These are phyloP conservation scores for Fusarium lyarnte DNA, from an alignment of 2,329 filamentous ascomycete genomes.

Conservation along the genomic window DNA sequence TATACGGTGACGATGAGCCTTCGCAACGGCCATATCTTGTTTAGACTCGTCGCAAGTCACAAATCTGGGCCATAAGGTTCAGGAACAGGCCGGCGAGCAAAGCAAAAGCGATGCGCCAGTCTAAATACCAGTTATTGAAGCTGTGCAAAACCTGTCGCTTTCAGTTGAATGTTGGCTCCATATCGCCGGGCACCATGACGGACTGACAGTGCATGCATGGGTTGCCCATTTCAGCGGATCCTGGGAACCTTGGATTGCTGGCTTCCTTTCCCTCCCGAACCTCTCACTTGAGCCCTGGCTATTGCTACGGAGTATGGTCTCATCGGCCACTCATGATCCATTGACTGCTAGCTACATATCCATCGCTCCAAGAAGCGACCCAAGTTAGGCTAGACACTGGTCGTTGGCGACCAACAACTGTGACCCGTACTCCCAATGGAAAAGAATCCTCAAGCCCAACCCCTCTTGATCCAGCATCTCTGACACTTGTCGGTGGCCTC, in stretches of 20 bases:
- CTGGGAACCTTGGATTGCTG: constrained; percentile 14
- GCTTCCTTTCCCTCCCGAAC: constrained; percentile 36
- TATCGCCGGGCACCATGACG: constrained; percentile 12
- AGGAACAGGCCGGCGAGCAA: constrained; percentile 11
- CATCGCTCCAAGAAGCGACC: constrained; percentile 32
- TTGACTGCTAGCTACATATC: constrained; percentile 40
- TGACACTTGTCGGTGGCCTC: constrained; percentile 33
- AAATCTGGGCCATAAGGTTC: constrained; percentile 16
- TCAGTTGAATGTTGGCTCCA: constrained; percentile 19
- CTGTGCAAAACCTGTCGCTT: neutral
- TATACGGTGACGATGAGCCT: constrained; percentile 36
- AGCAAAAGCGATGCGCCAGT: constrained; percentile 24
- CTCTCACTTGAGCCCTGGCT: constrained; percentile 23
- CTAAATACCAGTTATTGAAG: neutral
- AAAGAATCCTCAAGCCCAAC: constrained; percentile 28
- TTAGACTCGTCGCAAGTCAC: constrained; percentile 28
- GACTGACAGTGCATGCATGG: constrained; percentile 19
- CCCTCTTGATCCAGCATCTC: constrained; percentile 30
- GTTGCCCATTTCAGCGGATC: constrained; percentile 34
- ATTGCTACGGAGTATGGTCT: constrained; percentile 1
- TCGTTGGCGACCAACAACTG: constrained; percentile 39
- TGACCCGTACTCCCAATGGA: constrained; percentile 28
- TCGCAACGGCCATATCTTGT: constrained; percentile 12
- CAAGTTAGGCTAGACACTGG: constrained; percentile 42
- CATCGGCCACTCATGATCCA: constrained; percentile 40